A percentile compares a stretch with the other conserved stretches of the same genome.
Conservation (phyloP, 2,329 filamentous ascomycete species). For the Fusarium lyarnte region DNA sequence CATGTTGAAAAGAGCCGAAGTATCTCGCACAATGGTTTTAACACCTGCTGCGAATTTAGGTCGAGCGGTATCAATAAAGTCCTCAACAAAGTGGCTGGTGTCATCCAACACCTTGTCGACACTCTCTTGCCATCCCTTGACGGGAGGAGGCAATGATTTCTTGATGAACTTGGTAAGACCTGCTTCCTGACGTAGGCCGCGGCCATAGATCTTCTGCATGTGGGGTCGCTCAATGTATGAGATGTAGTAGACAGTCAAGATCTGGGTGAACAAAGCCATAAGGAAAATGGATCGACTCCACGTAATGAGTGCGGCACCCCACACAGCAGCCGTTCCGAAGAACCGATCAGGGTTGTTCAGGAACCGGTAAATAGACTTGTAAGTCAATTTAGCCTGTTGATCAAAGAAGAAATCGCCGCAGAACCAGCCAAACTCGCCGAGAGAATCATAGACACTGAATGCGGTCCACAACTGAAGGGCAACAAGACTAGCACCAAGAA, state of each 20-base stretch:
- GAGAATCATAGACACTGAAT: conserved; percentile 90
- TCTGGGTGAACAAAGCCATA: conserved; percentile 85
- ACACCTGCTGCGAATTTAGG: conserved; percentile 89
- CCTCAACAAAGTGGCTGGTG: conserved; percentile 88
- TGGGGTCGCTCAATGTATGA: conserved; percentile 95
- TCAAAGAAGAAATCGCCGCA: conserved; percentile 99
- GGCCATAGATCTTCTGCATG: conserved; percentile 97
- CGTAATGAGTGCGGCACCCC: conserved; percentile 93
- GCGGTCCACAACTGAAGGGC: conserved; percentile 93
- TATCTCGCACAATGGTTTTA: conserved; percentile 87
- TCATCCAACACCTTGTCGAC: conserved; percentile 89
- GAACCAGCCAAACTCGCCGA: conserved; percentile 99
- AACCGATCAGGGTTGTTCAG: conserved; percentile 97
- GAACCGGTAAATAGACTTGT: conserved; percentile 97
- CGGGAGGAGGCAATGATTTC: conserved; percentile 82
- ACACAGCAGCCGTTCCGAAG: conserved; percentile 92
- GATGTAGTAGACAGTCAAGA: conserved; percentile 86
- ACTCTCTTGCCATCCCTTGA: conserved; percentile 85
- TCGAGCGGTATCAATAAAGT: conserved; percentile 84
- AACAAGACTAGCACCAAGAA: conserved; percentile 82
- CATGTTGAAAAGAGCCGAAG: conserved; percentile 85
- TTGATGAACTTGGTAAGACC: conserved; percentile 93
- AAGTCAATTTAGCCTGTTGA: conserved; percentile 86
- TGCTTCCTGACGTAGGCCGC: conserved; percentile 83
- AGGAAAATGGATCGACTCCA: conserved; percentile 88